These are phyloP conservation scores for Panicum miliaceum DNA, from an alignment of 176 grass and related monocot species.

Conservation along the genomic window DNA sequence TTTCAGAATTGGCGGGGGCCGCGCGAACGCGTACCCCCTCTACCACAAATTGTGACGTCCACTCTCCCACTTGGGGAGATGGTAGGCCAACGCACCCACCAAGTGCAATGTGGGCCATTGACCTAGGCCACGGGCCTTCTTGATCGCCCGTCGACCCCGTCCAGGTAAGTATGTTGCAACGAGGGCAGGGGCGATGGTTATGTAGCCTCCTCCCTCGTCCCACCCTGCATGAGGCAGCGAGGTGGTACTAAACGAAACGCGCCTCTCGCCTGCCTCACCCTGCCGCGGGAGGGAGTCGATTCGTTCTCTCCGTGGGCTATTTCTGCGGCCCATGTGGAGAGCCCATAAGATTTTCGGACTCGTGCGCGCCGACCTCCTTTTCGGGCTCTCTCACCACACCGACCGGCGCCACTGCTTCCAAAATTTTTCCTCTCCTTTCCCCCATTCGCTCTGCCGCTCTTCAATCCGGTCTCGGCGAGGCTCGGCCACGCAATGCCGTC, in stretches of 20 bases:
- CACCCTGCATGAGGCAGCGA: background rate
- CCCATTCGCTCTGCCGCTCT: background rate
- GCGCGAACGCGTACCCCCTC: constrained; percentile 80
- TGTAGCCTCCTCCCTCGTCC: background rate
- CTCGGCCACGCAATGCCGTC: constrained; percentile 35
- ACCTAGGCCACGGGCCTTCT: constrained; percentile 37
- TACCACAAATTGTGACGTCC: constrained; percentile 73
- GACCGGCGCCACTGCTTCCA: constrained; percentile 2
- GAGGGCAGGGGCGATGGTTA: background rate
- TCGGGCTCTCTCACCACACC: background rate
- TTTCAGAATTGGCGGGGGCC: constrained; percentile 31
- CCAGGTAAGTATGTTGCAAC: constrained; percentile 42
- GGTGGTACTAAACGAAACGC: constrained; percentile 43
- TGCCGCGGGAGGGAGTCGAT: background rate
- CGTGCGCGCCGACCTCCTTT: constrained; percentile 31
- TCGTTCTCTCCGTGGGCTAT: background rate
- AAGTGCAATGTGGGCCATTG: constrained; percentile 48
- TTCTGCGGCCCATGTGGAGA: background rate
- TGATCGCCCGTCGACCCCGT: constrained; percentile 41
- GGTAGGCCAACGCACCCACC: constrained; percentile 31
- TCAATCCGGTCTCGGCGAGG: constrained; percentile 7
- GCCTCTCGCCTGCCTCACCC: too few species aligned
- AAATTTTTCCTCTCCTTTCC: background rate
- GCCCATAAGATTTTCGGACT: background rate
- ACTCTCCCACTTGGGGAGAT: constrained; percentile 55